phyloP scores from a whole-genome alignment of 306 rosid species.

The Myrica gale region DNA sequence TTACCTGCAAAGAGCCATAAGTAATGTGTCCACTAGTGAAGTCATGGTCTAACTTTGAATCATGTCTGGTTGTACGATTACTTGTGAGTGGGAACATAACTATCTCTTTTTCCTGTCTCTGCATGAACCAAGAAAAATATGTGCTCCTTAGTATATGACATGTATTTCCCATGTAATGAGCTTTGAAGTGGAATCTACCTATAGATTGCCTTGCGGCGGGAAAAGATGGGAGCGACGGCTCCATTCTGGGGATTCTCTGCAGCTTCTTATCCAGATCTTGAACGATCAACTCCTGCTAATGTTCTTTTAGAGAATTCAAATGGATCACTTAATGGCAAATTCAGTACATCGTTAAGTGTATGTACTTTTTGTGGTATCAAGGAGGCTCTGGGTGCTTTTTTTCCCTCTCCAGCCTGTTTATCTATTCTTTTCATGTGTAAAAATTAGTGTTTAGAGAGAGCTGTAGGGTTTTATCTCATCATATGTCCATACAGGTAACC shows the following conservation, averaged over 20 bases:
- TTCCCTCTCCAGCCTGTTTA: neutral
- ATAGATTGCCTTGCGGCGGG: constrained; percentile 60
- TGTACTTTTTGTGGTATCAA: constrained; percentile 5
- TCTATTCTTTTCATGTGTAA: neutral
- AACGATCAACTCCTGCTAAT: constrained; percentile 29
- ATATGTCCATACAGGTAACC: neutral
- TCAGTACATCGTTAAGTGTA: constrained; percentile 39
- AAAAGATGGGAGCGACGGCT: constrained; percentile 59
- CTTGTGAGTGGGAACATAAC: no score
- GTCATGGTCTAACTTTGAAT: neutral
- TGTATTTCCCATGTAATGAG: constrained; percentile 2
- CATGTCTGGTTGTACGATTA: no score
- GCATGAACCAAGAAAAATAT: neutral
- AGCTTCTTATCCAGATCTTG: constrained; percentile 61
- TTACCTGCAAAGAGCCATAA: neutral
- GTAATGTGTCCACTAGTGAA: neutral
- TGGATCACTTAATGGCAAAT: constrained; percentile 20
- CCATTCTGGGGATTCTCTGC: constrained; percentile 67
- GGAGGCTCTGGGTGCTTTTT: constrained; percentile 3
- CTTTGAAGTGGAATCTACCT: constrained; percentile 9
- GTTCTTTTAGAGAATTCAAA: constrained; percentile 25
- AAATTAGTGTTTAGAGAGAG: neutral
- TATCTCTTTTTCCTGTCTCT: neutral
- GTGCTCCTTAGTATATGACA: constrained; percentile 1
- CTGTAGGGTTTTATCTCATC: neutral